Conservation (phyloP, 129 eudicot species). For the Flaveria bidentis region DNA sequence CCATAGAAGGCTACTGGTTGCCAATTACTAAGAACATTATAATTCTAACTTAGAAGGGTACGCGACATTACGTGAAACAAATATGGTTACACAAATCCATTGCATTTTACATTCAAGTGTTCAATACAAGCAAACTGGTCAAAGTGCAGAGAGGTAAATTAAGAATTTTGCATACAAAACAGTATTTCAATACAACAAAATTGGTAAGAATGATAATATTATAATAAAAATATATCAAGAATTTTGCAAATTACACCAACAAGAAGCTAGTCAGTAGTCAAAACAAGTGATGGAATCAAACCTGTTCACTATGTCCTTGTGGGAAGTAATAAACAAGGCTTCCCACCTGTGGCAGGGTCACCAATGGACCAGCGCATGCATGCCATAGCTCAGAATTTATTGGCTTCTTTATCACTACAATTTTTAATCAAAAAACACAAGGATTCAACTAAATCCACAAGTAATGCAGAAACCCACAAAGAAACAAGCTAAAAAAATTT, state of each 20-base stretch:
- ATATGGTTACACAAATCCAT: background rate
- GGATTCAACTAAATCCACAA: background rate
- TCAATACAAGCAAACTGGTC: background rate
- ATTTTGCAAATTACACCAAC: background rate
- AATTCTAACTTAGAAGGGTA: background rate
- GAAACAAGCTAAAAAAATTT: slow-evolving; percentile 3
- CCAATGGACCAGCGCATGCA: slow-evolving; percentile 98
- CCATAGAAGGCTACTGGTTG: background rate
- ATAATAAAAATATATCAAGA: background rate
- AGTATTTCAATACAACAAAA: slow-evolving; percentile 17
- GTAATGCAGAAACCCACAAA: slow-evolving; percentile 2
- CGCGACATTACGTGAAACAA: background rate
- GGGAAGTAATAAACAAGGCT: slow-evolving; percentile 96
- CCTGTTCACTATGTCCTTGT: slow-evolving; percentile 99
- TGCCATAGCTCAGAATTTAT: slow-evolving; percentile 96
- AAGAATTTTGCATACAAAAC: background rate
- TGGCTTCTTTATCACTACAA: slow-evolving; percentile 42
- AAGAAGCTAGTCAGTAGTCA: background rate
- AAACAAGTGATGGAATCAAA: slow-evolving; percentile 34
- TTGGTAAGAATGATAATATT: background rate
- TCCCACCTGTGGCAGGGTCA: slow-evolving; percentile 87
- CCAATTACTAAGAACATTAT: background rate
- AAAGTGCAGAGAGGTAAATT: background rate
- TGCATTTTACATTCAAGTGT: background rate
- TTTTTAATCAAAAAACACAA: slow-evolving; percentile 1